phyloP scores from a whole-genome alignment of 176 grass and related monocot genomes.

The Cenchrus purpureus region DNA sequence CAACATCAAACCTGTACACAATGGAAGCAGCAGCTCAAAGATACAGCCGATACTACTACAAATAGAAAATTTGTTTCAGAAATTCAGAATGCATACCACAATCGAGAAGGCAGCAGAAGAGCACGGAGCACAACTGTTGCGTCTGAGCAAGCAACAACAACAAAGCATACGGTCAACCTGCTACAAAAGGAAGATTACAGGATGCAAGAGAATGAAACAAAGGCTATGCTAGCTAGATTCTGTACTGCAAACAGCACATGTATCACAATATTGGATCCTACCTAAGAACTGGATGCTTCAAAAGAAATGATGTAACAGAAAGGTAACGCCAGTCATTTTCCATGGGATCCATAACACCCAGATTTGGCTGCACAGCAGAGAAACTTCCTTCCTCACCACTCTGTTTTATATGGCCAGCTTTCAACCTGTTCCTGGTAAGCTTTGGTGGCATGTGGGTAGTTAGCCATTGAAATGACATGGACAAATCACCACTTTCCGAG shows the following conservation, averaged over 20 bases:
- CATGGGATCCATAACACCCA: slow-evolving; percentile 47
- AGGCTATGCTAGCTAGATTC: background rate
- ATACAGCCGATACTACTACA: slow-evolving; percentile 14
- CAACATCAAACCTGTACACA: slow-evolving; percentile 91
- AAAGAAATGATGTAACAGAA: slow-evolving; percentile 90
- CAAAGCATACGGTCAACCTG: slow-evolving; percentile 86
- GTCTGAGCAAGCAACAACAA: slow-evolving; percentile 88
- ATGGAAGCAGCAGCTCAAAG: slow-evolving; percentile 40
- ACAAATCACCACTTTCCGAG: slow-evolving; percentile 27
- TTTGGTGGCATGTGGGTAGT: slow-evolving; percentile 83
- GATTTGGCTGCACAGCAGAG: slow-evolving; percentile 30
- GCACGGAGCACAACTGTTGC: slow-evolving; percentile 76
- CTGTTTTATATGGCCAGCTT: slow-evolving; percentile 35
- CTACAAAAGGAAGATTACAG: slow-evolving; percentile 30
- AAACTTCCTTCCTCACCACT: slow-evolving; percentile 38
- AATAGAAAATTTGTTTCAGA: slow-evolving; percentile 16
- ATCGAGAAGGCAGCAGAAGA: slow-evolving; percentile 90
- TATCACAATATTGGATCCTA: slow-evolving; percentile 39
- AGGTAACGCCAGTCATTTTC: slow-evolving; percentile 99
- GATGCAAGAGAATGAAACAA: slow-evolving; percentile 27
- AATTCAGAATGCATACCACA: slow-evolving; percentile 67
- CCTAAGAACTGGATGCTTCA: slow-evolving; percentile 68
- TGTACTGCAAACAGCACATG: slow-evolving; percentile 9
- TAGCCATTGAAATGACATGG: slow-evolving; percentile 85
- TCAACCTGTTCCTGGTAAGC: slow-evolving; percentile 43